Conservation (phyloP, 2,329 filamentous ascomycete species). For the Cercospora sp. region DNA sequence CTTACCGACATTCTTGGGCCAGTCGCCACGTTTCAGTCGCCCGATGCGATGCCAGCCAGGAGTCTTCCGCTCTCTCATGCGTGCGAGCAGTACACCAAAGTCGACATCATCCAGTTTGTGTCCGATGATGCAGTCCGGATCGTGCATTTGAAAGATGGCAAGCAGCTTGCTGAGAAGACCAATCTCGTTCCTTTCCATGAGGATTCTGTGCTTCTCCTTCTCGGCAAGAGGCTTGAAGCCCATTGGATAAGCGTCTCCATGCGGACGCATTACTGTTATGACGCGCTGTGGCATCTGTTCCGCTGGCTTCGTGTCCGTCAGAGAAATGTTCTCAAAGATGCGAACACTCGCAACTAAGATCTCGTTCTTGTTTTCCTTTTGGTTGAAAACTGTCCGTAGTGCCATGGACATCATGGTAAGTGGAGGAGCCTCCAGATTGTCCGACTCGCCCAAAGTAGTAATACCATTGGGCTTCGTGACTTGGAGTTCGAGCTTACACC, state of each 20-base stretch:
- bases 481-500: constrained; percentile 92
- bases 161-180: constrained; percentile 86
- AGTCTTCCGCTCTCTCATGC: constrained; percentile 85
- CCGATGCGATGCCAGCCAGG: constrained; percentile 94
- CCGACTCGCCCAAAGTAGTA: constrained; percentile 69
- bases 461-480: constrained; percentile 77
- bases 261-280: constrained; percentile 87
- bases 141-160: constrained; percentile 80
- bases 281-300: constrained; percentile 86
- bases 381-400: constrained; percentile 83
- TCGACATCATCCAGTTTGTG: constrained; percentile 98
- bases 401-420: constrained; percentile 95
- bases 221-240: constrained; percentile 80
- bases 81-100: constrained; percentile 83
- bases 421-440: constrained; percentile 79
- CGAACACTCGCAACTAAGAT: constrained; percentile 88
- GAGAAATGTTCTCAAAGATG: constrained; percentile 84
- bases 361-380: constrained; percentile 93
- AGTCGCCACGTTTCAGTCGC: constrained; percentile 75
- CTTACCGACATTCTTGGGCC: constrained; percentile 85
- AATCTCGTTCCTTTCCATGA: constrained; percentile 77
- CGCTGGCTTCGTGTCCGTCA: constrained; percentile 83
- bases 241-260: constrained; percentile 70
- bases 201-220: constrained; percentile 73
- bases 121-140: constrained; percentile 90